phyloP scores from a whole-genome alignment of 805 yeast species.

The Priceomyces carsonii region DNA sequence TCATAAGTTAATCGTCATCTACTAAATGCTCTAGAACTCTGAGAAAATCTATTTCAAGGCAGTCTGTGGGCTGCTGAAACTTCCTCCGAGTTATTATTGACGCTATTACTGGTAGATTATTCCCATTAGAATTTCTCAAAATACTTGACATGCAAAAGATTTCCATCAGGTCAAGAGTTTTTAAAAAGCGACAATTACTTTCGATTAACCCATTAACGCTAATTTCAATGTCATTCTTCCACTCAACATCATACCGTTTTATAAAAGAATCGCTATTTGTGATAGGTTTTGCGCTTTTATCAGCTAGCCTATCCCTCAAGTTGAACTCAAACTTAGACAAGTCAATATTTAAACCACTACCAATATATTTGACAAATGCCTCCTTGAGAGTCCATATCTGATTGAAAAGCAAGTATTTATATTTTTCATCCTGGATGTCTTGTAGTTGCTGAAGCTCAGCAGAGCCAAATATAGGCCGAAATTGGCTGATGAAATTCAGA shows the following conservation, averaged over 20 bases:
- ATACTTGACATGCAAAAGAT: slow-evolving; percentile 13
- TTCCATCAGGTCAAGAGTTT: slow-evolving; percentile 2
- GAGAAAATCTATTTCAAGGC: slow-evolving; percentile 9
- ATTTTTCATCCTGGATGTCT: slow-evolving; percentile 8
- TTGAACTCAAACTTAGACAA: slow-evolving; percentile 18
- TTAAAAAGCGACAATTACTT: slow-evolving; percentile 5
- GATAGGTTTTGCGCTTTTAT: background rate
- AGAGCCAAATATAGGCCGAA: slow-evolving; percentile 41
- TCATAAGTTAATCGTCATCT: background rate
- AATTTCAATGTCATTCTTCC: slow-evolving; percentile 10
- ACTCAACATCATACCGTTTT: slow-evolving; percentile 6
- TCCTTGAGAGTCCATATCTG: slow-evolving; percentile 82
- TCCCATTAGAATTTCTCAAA: slow-evolving; percentile 2
- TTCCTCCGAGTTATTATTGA: slow-evolving; percentile 14
- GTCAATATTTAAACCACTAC: slow-evolving; percentile 50
- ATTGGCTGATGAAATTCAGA: slow-evolving; percentile 32
- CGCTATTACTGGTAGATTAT: slow-evolving; percentile 16
- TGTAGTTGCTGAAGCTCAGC: slow-evolving; percentile 35
- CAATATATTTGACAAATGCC: slow-evolving; percentile 66
- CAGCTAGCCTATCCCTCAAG: background rate
- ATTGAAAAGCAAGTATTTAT: slow-evolving; percentile 42
- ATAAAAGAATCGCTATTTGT: background rate
- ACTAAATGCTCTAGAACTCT: background rate
- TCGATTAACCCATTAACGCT: slow-evolving; percentile 7
- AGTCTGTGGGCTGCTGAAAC: background rate